A percentile compares a stretch with the other conserved stretches of the same genome.
phyloP scores from a whole-genome alignment of 495 filamentous ascomycete genomes.

The Tuber indicum region DNA sequence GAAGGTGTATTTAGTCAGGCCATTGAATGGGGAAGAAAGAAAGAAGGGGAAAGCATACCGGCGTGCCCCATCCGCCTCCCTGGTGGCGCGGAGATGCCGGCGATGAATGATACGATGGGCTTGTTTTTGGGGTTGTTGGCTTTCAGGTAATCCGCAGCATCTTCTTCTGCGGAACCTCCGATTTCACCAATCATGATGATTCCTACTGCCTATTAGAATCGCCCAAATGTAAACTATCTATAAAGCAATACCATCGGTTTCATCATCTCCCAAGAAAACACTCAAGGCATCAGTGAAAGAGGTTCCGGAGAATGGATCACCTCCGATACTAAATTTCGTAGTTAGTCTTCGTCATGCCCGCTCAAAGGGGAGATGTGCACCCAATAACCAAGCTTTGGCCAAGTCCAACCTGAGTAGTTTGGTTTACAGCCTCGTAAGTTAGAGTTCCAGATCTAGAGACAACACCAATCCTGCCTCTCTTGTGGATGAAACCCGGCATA shows the following conservation, averaged over 20 bases:
- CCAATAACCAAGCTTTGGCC: slow-evolving; percentile 94
- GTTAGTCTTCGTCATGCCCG: neutral
- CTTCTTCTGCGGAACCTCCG: slow-evolving; percentile 93
- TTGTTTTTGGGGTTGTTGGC: slow-evolving; percentile 85
- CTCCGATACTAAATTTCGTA: slow-evolving; percentile 62
- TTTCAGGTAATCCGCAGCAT: slow-evolving; percentile 92
- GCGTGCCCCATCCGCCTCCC: slow-evolving; percentile 98
- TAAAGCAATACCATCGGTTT: slow-evolving; percentile 68
- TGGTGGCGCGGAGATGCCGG: slow-evolving; percentile 92
- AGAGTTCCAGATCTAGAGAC: slow-evolving; percentile 97
- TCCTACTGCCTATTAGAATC: slow-evolving; percentile 17
- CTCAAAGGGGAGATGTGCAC: slow-evolving; percentile 1
- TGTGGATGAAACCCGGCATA: slow-evolving; percentile 99
- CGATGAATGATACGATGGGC: slow-evolving; percentile 96
- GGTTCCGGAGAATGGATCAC: slow-evolving; percentile 96
- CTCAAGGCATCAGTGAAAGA: slow-evolving; percentile 99
- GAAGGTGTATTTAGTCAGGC: slow-evolving; percentile 18
- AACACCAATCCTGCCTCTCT: slow-evolving; percentile 96
- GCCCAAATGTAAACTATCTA: neutral
- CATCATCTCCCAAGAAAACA: slow-evolving; percentile 90
- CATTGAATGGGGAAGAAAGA: neutral
- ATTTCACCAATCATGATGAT: slow-evolving; percentile 99
- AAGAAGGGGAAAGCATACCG: slow-evolving; percentile 46
- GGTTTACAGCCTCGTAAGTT: slow-evolving; percentile 99
- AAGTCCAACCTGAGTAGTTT: slow-evolving; percentile 92